Evolutionary conservation across 225 moss, liverwort and hornwort species (phyloP), one percentile per base, ranked within the genome.

Genomic region (Physcomitrellopsis africana): DNA sequence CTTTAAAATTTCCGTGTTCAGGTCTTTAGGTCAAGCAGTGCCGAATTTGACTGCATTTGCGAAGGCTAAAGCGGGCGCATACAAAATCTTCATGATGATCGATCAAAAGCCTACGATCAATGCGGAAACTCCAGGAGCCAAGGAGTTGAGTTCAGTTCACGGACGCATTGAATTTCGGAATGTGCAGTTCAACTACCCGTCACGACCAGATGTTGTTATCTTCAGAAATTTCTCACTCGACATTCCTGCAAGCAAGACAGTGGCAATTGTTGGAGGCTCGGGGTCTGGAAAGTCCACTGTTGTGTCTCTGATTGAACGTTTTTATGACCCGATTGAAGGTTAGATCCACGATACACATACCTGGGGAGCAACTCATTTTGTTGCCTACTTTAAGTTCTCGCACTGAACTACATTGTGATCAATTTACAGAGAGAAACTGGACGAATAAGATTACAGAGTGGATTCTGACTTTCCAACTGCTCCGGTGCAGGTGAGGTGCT

Each of bases 231-330:
- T 93, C 79, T 89, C 91, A 0, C 55, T 93, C 11, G 76, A 75
- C 47, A 91, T 93, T 43, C 78, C 79, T 11, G 80, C 89, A 7
- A 91, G 85, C 65, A 83, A 67, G 78, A 89, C 91, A 10, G 77
- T 91, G 51, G 93, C 93, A 65, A 87, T 93, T 49, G 93, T 93
- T 8, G 93, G 92, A 15, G 84, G 82, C 62, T 90, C 90, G 3
- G 92, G 92, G 11, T 90, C 90, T 6, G 92, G 92, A 22, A 92
- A 92, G 64, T 83, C 82, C 37, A 92, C 92, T 1, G 83, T 86
- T 1, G 81, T 92, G 52, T 88, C 92, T 32, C 59, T 92, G 70
- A 92, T 92, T 57, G 92, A 92, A 61, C 90, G 92, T 29, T 92
- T 92, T 60, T 92, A 92, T 20, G 92, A 92, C 58, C 92, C 92